Evolutionary conservation across 129 eudicot species (phyloP).

Genomic region (Flaveria ramosissima): DNA sequence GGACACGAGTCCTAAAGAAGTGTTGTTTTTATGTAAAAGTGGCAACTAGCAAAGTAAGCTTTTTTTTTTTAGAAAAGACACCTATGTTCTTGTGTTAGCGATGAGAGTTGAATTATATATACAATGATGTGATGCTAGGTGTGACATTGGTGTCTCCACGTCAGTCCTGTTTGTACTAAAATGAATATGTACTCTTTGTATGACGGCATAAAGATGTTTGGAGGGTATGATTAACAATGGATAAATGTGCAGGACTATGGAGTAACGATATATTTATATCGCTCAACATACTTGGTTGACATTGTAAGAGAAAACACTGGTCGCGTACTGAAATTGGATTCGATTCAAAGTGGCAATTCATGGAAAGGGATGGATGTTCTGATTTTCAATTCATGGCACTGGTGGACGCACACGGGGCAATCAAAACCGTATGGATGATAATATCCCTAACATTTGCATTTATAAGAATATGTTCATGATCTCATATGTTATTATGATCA

Average conservation of each 20-base stretch:
- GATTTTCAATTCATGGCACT: slow-evolving; percentile 79
- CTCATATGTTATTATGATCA: not conserved
- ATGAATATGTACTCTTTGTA: too few relatives aligned
- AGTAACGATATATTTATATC: slow-evolving; percentile 58
- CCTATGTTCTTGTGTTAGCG: not conserved
- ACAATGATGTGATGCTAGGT: not conserved
- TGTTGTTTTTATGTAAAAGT: not conserved
- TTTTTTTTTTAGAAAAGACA: not conserved
- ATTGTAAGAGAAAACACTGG: slow-evolving; percentile 53
- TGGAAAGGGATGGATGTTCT: slow-evolving; percentile 88
- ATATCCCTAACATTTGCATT: not conserved
- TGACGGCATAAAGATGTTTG: not conserved
- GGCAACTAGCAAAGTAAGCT: not conserved
- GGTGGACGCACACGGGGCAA: slow-evolving; percentile 80
- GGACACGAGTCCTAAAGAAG: not conserved
- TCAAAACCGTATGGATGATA: slow-evolving; percentile 48
- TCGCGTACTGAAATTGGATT: slow-evolving; percentile 59
- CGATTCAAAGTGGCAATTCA: slow-evolving; percentile 54
- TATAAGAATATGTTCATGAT: not conserved
- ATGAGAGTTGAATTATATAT: not conserved
- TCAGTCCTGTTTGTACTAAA: too few relatives aligned
- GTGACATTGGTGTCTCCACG: too few relatives aligned
- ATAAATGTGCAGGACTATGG: slow-evolving; percentile 70
- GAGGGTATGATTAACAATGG: not conserved
- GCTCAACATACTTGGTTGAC: slow-evolving; percentile 72